phyloP scores from a whole-genome alignment of 495 filamentous ascomycete genomes.

The Glonium stellatum region DNA sequence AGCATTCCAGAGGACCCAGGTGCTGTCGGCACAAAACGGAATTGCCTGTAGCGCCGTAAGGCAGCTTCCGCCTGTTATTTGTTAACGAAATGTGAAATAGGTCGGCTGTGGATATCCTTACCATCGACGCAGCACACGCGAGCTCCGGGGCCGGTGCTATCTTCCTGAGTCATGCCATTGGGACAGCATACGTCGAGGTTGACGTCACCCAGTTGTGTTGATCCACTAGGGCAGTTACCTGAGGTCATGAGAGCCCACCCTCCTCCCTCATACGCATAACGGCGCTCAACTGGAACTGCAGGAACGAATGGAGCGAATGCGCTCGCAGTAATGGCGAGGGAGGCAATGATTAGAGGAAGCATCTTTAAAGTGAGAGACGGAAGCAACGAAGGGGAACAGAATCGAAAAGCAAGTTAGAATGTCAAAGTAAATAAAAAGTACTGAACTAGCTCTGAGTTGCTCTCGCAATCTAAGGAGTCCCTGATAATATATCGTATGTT shows the following conservation, averaged over 20 bases:
- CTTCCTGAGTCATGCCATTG: not conserved
- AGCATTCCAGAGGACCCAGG: not conserved
- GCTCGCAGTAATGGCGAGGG: not conserved
- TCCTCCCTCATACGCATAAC: not conserved
- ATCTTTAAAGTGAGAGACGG: no score
- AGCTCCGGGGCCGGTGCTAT: not conserved
- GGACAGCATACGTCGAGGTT: not conserved
- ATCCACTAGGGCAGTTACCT: not conserved
- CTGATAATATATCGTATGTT: no score
- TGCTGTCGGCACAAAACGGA: not conserved
- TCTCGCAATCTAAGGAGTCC: no score
- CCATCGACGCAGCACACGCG: not conserved
- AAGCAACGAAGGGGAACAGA: no score
- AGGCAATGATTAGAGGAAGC: not conserved
- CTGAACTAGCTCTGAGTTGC: no score
- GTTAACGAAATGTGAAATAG: not conserved
- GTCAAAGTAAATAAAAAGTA: no score
- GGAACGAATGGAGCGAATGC: not conserved
- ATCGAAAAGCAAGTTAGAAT: no score
- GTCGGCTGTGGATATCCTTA: not conserved
- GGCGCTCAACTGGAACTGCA: not conserved
- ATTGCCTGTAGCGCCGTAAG: not conserved
- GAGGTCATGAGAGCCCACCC: not conserved
- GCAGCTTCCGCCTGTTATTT: not conserved
- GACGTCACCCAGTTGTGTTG: not conserved